Percentiles rank a stretch among this genome's conserved stretches.
phyloP scores from a whole-genome alignment of 2,329 filamentous ascomycete species.

The Clarireedia monteithiana region DNA sequence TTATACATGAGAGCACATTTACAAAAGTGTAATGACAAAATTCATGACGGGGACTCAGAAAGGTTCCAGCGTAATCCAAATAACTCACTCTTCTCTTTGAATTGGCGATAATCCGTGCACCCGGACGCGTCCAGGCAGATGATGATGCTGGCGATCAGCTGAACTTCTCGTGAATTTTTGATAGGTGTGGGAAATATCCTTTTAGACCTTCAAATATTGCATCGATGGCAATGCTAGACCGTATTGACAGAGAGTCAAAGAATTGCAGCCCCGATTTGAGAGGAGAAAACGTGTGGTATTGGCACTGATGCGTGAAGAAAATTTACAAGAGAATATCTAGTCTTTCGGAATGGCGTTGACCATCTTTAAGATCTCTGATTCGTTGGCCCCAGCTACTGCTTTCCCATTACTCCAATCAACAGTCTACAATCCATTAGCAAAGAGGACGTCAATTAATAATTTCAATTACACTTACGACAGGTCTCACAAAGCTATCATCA shows the following conservation, averaged over 20 bases:
- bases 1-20: too few species aligned
- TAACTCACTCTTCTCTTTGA: too few species aligned
- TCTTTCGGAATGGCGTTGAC: slow-evolving; percentile 48
- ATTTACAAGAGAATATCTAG: slow-evolving; percentile 6
- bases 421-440: slow-evolving; percentile 36
- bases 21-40: too few species aligned
- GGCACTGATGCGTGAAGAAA: neutral
- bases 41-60: too few species aligned
- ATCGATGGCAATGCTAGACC: too few species aligned
- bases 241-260: neutral
- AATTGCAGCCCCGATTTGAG: neutral
- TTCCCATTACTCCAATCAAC: slow-evolving; percentile 94
- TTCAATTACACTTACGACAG: slow-evolving; percentile 54
- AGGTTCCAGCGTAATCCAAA: too few species aligned
- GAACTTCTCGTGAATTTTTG: too few species aligned
- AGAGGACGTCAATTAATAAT: neutral
- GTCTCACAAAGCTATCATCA: slow-evolving; percentile 60
- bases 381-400: slow-evolving; percentile 67
- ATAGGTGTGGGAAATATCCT: too few species aligned
- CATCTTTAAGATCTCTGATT: slow-evolving; percentile 85
- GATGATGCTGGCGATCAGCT: too few species aligned
- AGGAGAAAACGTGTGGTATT: slow-evolving; percentile 3
- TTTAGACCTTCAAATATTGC: too few species aligned
- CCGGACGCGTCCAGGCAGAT: too few species aligned
- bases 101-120: too few species aligned